Evolutionary conservation across 23 red algal species (phyloP).

Genomic region (Rhodosorus marinus): DNA sequence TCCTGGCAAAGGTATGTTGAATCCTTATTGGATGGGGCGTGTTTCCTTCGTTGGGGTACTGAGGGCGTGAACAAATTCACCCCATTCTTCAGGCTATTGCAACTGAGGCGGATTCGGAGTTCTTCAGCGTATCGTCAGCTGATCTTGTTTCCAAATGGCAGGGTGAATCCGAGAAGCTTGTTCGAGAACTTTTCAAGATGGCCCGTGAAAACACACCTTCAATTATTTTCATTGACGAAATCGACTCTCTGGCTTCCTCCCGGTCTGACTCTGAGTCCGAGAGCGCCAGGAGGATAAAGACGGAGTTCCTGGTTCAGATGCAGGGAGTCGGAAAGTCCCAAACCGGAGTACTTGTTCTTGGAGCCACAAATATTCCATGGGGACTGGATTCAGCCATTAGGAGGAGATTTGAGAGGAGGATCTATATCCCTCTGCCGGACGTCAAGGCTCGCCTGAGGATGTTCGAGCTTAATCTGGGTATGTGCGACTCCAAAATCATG

Average conservation of each 20-base stretch:
- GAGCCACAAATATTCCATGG: constrained; percentile 96
- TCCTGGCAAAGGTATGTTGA: constrained; percentile 91
- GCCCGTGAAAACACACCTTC: constrained; percentile 46
- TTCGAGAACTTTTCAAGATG: constrained; percentile 75
- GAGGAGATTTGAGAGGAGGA: constrained; percentile 81
- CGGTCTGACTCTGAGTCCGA: constrained; percentile 78
- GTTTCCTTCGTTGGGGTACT: no score
- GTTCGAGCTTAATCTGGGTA: constrained; percentile 81
- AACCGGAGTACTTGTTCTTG: constrained; percentile 59
- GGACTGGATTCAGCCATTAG: constrained; percentile 81
- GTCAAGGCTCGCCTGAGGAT: constrained; percentile 42
- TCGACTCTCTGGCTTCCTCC: constrained; percentile 79
- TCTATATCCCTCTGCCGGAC: constrained; percentile 97
- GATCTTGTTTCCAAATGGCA: constrained; percentile 97
- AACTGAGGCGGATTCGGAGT: constrained; percentile 77
- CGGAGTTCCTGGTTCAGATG: constrained; percentile 98
- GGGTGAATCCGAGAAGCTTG: constrained; percentile 91
- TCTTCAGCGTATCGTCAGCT: constrained; percentile 70
- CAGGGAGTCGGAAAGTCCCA: constrained; percentile 62
- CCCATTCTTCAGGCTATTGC: no score
- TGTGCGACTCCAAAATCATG: no score
- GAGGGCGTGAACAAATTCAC: no score
- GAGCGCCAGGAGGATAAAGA: constrained; percentile 83
- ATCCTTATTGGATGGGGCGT: no score
- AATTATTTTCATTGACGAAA: constrained; percentile 99